Evolutionary conservation across 805 yeast species (phyloP), one percentile per base, ranked within the genome.

Genomic region (Wickerhamiella shivajii): DNA sequence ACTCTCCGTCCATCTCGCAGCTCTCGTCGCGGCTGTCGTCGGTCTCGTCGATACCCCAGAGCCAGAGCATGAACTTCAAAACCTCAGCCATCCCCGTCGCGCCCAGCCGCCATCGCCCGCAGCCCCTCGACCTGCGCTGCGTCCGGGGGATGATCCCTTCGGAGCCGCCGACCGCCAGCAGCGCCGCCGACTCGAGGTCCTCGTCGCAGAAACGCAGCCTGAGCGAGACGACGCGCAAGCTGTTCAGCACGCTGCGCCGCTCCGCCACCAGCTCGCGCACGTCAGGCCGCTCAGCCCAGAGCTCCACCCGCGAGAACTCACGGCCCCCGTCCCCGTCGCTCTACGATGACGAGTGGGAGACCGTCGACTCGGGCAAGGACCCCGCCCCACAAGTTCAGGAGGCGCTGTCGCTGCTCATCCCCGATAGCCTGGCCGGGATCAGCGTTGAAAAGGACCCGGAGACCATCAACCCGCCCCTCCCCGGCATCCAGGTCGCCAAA

Each of bases 401-500:
- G 39, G 29, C 20, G 24, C 31, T 6, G 19, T 43, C 10, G 15
- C 24, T 4, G 31, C 31, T 27, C 15, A 27, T 10, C 34, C 38
- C 31, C 22, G 24, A 28, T 32, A 18, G 26, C 15, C 13, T 26
- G 26, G 40, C 35, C 13, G 24, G 23, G 8, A 11, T 16, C 18
- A 17, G 32, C n/a, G 17, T 11, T 8, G 18, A 24, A 19, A 2
- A 2, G 18, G 30, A 23, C 11, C 18, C 15, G 9, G 21, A 39
- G 16, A 24, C 24, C 21, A 27, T 30, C 20, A 10, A 37, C 22
- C 26, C 44, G 37, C 10, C 40, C 33, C 40, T 39, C 42, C 13
- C 44, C 45, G 27, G 46, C 8, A 4, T 46, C 5, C 33, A 34
- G 11, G 50, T 46, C 16, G 29, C 47, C 16, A 39, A 37, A 16